Evolutionary conservation across 2,329 filamentous ascomycete species (phyloP), one percentile per base, ranked within the genome.

Genomic region (Pestalotiopsis sp.): DNA sequence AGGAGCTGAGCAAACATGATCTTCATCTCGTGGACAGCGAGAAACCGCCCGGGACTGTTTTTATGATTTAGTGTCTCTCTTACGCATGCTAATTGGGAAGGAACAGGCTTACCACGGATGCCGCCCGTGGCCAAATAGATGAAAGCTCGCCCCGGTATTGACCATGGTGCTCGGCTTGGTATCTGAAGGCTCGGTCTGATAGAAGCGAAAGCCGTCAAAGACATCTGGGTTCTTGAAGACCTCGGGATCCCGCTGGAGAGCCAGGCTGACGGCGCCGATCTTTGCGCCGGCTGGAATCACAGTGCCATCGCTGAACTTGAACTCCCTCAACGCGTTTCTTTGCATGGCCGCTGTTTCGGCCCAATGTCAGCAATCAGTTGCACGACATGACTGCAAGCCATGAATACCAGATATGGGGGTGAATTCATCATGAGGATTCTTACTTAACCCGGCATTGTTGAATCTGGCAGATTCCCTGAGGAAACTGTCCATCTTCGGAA

Each of bases 11-110:
- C 45, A 27, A 69, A 66, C 25, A 69, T 62, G 56, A 67, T 63
- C 64, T 69, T 69, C 64, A 69, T 69, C 64, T 69, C 68, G 38
- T 69, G 68, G 1, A 59, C 58, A 4, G 68, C 68, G 1, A 69
- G 38, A 39, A 67, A 69, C 17, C 68, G 31, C 1, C 68, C 68
- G 14, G 68, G 68, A 39, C 68, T 69, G 13, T 45, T 20, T 17
- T 4, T 49, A 4, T 3, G n/a, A 14, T 41, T 14, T 38, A 25
- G 9, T 56, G 52, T 27, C 27, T 31, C 27, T 61, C 23, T 11
- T 6, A 2, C 58, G 38, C 13, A n/a, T 12, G 12, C 4, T 61
- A 5, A 1, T 20, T 5, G 2, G 0, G 23, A 4, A 11, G 12
- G 3, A 45, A 11, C 12, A 41, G 36, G 63, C 63, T 38, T 4